Base-by-base conservation (phyloP, 768 basidiomycete species). In the Piloderma croceum region DNA sequence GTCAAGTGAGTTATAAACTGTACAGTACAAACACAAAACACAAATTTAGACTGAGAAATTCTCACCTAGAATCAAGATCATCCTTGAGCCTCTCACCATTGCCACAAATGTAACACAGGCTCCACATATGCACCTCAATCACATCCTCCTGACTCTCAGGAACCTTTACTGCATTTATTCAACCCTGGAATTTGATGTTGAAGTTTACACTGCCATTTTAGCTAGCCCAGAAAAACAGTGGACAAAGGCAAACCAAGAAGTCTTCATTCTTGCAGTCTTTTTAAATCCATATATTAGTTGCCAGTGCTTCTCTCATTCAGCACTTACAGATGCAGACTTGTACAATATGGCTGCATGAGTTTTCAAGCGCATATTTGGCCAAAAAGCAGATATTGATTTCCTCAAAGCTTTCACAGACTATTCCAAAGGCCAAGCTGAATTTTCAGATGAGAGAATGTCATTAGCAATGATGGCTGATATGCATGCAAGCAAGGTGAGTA, bases 61-160 rank as follows among this genome's bases (percentile, higher is more conserved):
- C 17, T 39, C 15, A 19, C 15, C 15, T 25, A 56, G 54, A 7
- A 38, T 53, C 18, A 27, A 46, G 22, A 39, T 25, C 5, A 42
- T 53, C 22, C 44, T 56, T 21, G 24, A 49, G 20, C 68, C 65
- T 11, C 61, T 70, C 20, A 62, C 63, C 5, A 54, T 65, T 38
- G 64, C 68, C 15, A 53, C 62, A 5, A 64, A 66, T 46, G 46
- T 64, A 31, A 52, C 57, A 3, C 65, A 68, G 41, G 46, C 50
- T 5, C 17, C 50, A n/a, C 36, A 48, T 35, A 53, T 51, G 5
- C 56, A 52, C 0, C 57, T 68, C 7, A 58, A 67, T 48, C 50
- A 60, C 35, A 59, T 67, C 15, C 47, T 65, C 3, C 39, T 62
- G 5, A 62, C 52, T 7, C 54, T 65, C 40, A 63, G 48, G 7